Conservation (phyloP, 164 flowering plant genomes). For the Berberis vulgaris region DNA sequence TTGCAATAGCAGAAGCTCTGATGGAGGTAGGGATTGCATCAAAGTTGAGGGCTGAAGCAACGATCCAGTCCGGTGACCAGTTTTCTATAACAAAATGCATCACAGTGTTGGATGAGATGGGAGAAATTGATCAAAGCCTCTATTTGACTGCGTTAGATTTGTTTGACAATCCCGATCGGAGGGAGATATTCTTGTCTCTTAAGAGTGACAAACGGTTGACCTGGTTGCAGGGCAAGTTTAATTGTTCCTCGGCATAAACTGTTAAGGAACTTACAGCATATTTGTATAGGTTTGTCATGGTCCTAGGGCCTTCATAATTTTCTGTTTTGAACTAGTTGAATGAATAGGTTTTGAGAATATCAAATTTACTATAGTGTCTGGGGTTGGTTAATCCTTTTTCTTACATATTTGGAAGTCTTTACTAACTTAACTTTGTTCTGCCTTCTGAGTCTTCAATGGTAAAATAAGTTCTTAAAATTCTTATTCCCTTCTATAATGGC, state of each 20-base stretch:
- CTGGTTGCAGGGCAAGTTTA: constrained; percentile 51
- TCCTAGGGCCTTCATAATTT: no score
- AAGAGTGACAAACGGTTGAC: constrained; percentile 24
- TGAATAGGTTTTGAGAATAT: no score
- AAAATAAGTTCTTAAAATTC: no score
- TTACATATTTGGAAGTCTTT: no score
- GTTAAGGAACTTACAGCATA: no score
- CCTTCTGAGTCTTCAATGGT: no score
- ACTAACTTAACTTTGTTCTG: no score
- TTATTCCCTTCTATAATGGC: no score
- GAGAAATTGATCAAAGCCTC: constrained; percentile 28
- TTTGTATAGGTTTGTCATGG: no score
- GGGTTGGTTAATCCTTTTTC: no score
- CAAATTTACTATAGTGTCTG: no score
- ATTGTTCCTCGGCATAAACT: neutral
- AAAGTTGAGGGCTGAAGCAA: constrained; percentile 21
- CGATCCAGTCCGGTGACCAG: constrained; percentile 11
- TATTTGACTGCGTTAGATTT: constrained; percentile 57
- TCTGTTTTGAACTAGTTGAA: no score
- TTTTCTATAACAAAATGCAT: constrained; percentile 50
- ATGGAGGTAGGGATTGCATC: constrained; percentile 44
- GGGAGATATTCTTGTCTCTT: constrained; percentile 50
- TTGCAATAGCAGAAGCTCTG: constrained; percentile 41
- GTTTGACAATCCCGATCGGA: constrained; percentile 39
- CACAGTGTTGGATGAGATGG: constrained; percentile 44